Percentiles rank a stretch among this genome's conserved stretches.
These are phyloP conservation scores for Dalbergia cochinchinensis DNA, from an alignment of 306 rosid genomes.

Conservation along the genomic window DNA sequence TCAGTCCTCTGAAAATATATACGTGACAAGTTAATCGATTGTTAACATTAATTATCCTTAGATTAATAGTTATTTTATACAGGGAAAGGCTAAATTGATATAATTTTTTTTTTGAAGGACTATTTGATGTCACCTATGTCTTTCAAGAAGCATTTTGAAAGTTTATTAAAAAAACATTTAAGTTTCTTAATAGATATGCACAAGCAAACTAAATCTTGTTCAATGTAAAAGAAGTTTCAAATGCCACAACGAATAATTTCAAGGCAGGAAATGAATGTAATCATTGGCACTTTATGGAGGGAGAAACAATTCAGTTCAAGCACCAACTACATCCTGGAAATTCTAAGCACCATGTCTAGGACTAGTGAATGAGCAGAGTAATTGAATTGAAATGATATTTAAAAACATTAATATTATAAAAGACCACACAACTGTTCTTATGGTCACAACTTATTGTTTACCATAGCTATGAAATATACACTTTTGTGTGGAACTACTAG, in stretches of 20 bases:
- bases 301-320: constrained; percentile 59
- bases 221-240: constrained; percentile 66
- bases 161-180: no score
- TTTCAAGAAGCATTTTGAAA: no score
- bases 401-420: constrained; percentile 7
- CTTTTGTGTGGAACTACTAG: constrained; percentile 63
- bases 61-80: no score
- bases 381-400: neutral
- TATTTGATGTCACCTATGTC: neutral
- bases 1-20: neutral
- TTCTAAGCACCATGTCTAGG: constrained; percentile 59
- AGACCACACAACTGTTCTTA: neutral
- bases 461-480: constrained; percentile 69
- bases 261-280: constrained; percentile 57
- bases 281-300: constrained; percentile 56
- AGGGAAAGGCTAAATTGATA: no score
- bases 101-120: no score
- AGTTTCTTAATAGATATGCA: neutral
- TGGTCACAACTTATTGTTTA: constrained; percentile 33
- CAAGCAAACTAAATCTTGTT: neutral
- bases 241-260: constrained; percentile 81
- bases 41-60: no score
- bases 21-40: no score
- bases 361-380: constrained; percentile 49
- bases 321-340: constrained; percentile 72